Conservation (phyloP, 2,329 filamentous ascomycete species). For the Sporothrix mexicana region DNA sequence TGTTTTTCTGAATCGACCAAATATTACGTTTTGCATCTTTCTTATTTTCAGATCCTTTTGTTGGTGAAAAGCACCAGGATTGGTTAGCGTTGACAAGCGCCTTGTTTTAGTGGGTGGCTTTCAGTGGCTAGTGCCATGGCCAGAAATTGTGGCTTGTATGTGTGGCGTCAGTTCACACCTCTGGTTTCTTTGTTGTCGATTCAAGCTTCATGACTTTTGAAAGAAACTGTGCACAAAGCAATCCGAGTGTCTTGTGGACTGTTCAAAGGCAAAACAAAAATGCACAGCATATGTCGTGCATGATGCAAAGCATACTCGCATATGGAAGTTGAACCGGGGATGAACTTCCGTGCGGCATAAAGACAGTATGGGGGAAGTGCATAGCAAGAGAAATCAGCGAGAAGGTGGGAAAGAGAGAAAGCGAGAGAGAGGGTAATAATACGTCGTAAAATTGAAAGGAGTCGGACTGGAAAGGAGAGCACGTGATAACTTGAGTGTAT, state of each 20-base stretch:
- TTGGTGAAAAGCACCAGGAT: too few species aligned
- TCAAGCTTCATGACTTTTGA: neutral
- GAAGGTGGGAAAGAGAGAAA: neutral
- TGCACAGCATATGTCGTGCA: slow-evolving; percentile 26
- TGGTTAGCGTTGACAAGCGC: too few species aligned
- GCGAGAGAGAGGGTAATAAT: neutral
- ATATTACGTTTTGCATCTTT: too few species aligned
- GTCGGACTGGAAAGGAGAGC: neutral
- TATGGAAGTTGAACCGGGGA: neutral
- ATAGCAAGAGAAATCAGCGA: too few species aligned
- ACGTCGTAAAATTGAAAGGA: too few species aligned
- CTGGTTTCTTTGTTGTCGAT: neutral
- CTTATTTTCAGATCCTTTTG: too few species aligned
- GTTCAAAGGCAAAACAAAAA: neutral
- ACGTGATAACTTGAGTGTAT: neutral
- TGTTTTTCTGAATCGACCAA: too few species aligned
- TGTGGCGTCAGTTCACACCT: neutral
- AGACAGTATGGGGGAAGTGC: too few species aligned
- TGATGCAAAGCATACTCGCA: neutral
- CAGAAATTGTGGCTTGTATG: neutral
- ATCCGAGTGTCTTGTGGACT: neutral
- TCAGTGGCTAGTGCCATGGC: too few species aligned
- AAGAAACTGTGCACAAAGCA: neutral
- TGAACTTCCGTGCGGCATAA: neutral
- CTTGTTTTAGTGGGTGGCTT: too few species aligned